Evolutionary conservation across 2,329 filamentous ascomycete genomes (phyloP).

Genomic region (Teratosphaeria gauchensis): DNA sequence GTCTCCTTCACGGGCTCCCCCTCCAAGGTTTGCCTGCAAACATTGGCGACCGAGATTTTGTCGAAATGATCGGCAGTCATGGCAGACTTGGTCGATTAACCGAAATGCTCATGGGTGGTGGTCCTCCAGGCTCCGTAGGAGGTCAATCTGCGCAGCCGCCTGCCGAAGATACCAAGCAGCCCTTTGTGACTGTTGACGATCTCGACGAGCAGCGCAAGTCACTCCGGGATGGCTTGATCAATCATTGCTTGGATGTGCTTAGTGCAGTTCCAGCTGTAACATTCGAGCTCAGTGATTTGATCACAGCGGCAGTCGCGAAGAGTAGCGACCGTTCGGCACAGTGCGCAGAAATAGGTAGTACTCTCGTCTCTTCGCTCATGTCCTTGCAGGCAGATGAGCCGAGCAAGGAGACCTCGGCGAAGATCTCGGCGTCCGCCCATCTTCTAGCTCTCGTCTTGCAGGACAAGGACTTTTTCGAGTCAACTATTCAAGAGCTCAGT

Average conservation of each 20-base stretch:
- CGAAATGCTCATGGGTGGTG: conserved; percentile 1
- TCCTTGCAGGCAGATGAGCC: conserved; percentile 47
- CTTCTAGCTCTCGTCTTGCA: conserved; percentile 81
- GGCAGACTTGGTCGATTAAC: conserved; percentile 4
- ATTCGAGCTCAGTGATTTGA: conserved; percentile 82
- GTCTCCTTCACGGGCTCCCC: conserved; percentile 1
- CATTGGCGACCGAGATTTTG: conserved; percentile 14
- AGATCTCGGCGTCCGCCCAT: conserved; percentile 85
- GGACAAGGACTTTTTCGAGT: conserved; percentile 68
- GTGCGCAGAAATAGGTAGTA: conserved; percentile 69
- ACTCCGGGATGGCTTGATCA: conserved; percentile 71
- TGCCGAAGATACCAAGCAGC: conserved; percentile 25
- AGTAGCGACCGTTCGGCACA: conserved; percentile 48
- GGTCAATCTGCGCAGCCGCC: conserved; percentile 2
- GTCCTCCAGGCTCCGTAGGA: neutral
- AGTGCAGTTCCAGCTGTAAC: conserved; percentile 80
- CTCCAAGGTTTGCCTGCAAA: conserved; percentile 15
- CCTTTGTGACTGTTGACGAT: conserved; percentile 58
- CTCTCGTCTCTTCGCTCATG: conserved; percentile 73
- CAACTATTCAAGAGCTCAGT: conserved; percentile 63
- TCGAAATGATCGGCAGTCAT: conserved; percentile 11
- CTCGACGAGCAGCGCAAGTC: conserved; percentile 64
- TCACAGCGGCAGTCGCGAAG: conserved; percentile 59
- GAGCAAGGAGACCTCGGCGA: conserved; percentile 47
- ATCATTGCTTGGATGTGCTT: conserved; percentile 82